Percentiles rank a stretch among this genome's conserved stretches.
These are phyloP conservation scores for Epichloe brachyelytri DNA, from an alignment of 2,329 filamentous ascomycete species.

Conservation along the genomic window DNA sequence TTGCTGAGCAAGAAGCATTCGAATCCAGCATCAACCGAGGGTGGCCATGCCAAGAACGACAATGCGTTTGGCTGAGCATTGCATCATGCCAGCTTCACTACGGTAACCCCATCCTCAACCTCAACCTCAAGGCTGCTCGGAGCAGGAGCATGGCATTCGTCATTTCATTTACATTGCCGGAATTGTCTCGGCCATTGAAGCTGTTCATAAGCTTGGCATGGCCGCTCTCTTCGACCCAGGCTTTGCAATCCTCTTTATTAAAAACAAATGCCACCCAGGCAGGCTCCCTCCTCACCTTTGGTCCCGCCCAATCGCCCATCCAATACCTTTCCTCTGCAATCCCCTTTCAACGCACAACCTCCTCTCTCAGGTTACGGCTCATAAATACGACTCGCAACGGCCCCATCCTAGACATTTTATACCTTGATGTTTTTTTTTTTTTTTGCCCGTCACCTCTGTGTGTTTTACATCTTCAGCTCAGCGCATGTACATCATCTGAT, in stretches of 20 bases:
- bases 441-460: neutral
- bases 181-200: too few relatives aligned
- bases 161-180: too few relatives aligned
- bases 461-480: neutral
- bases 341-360: too few relatives aligned
- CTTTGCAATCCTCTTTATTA: too few relatives aligned
- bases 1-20: slow-evolving; percentile 24
- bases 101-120: neutral
- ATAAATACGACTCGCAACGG: neutral
- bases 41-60: neutral
- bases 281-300: too few relatives aligned
- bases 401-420: neutral
- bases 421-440: neutral
- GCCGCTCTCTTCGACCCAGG: too few relatives aligned
- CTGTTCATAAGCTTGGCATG: too few relatives aligned
- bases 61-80: neutral
- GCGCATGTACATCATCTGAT: neutral
- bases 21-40: neutral
- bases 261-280: too few relatives aligned
- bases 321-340: too few relatives aligned
- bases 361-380: neutral
- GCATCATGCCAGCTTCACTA: neutral
- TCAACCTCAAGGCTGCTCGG: too few relatives aligned
- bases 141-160: too few relatives aligned
- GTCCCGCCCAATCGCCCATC: too few relatives aligned